phyloP scores from a whole-genome alignment of 495 filamentous ascomycete genomes.

The Penicillium cataractarum region DNA sequence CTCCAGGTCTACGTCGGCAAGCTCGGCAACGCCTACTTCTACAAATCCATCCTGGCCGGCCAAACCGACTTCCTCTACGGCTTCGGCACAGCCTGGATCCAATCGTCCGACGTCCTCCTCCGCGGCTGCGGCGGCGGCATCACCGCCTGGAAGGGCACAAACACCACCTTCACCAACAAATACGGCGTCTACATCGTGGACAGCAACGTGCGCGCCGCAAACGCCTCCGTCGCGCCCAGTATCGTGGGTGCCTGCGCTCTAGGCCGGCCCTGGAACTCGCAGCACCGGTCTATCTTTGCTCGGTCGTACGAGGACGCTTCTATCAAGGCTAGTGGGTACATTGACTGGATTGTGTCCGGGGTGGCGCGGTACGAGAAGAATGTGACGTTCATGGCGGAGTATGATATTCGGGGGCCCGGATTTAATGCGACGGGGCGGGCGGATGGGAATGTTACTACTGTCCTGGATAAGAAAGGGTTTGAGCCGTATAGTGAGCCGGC shows the following conservation, averaged over 20 bases:
- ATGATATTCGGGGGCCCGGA: slow-evolving; percentile 55
- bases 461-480: slow-evolving; percentile 44
- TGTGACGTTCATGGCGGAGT: slow-evolving; percentile 61
- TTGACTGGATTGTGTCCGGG: slow-evolving; percentile 50
- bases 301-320: slow-evolving; percentile 54
- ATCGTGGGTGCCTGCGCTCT: slow-evolving; percentile 57
- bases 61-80: slow-evolving; percentile 64
- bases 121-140: slow-evolving; percentile 63
- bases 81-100: slow-evolving; percentile 55
- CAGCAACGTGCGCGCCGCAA: slow-evolving; percentile 52
- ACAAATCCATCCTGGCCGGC: slow-evolving; percentile 56
- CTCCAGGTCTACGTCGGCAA: slow-evolving; percentile 61
- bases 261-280: slow-evolving; percentile 62
- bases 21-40: slow-evolving; percentile 62
- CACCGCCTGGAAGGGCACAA: slow-evolving; percentile 69
- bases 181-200: slow-evolving; percentile 64
- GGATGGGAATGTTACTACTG: slow-evolving; percentile 43
- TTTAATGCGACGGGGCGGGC: slow-evolving; percentile 54
- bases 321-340: slow-evolving; percentile 56
- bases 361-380: slow-evolving; percentile 42
- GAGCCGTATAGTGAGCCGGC: slow-evolving; percentile 48
- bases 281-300: slow-evolving; percentile 57
- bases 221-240: slow-evolving; percentile 47
- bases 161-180: slow-evolving; percentile 64
- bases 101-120: slow-evolving; percentile 47